Conservation (phyloP, 2,329 filamentous ascomycete species). For the Exophiala sp. region DNA sequence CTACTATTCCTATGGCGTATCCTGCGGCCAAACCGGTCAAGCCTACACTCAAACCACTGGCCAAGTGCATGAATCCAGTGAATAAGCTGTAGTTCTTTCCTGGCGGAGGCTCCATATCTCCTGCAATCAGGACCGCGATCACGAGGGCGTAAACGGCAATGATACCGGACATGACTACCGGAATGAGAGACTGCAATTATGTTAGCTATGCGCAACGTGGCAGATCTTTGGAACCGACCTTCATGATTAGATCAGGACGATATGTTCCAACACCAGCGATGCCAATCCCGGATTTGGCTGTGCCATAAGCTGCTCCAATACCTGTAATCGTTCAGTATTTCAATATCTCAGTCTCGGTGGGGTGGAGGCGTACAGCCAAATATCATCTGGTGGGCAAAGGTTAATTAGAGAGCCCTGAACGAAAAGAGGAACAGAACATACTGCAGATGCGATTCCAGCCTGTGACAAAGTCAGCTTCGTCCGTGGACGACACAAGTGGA, state of each 20-base stretch:
- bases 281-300: slow-evolving; percentile 65
- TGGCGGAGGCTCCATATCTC: slow-evolving; percentile 74
- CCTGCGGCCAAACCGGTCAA: slow-evolving; percentile 90
- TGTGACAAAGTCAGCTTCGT: slow-evolving; percentile 33
- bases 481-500: slow-evolving; percentile 1
- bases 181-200: slow-evolving; percentile 44
- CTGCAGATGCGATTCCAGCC: slow-evolving; percentile 50
- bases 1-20: slow-evolving; percentile 93
- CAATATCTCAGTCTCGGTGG: background rate
- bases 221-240: slow-evolving; percentile 40
- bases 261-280: slow-evolving; percentile 65
- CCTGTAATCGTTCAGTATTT: slow-evolving; percentile 43
- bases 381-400: slow-evolving; percentile 42
- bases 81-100: slow-evolving; percentile 75
- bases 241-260: slow-evolving; percentile 66
- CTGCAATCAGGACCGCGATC: slow-evolving; percentile 90
- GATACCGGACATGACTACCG: slow-evolving; percentile 91
- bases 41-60: slow-evolving; percentile 84
- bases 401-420: background rate
- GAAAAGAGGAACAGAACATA: slow-evolving; percentile 26
- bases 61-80: slow-evolving; percentile 89
- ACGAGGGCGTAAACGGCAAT: slow-evolving; percentile 97
- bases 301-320: slow-evolving; percentile 64
- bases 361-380: slow-evolving; percentile 45
- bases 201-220: slow-evolving; percentile 1